Percentiles rank a stretch among this genome's conserved stretches.
These are phyloP conservation scores for Saccharomyces hybrid DNA, from an alignment of 1,139 yeast species.

Conservation along the genomic window DNA sequence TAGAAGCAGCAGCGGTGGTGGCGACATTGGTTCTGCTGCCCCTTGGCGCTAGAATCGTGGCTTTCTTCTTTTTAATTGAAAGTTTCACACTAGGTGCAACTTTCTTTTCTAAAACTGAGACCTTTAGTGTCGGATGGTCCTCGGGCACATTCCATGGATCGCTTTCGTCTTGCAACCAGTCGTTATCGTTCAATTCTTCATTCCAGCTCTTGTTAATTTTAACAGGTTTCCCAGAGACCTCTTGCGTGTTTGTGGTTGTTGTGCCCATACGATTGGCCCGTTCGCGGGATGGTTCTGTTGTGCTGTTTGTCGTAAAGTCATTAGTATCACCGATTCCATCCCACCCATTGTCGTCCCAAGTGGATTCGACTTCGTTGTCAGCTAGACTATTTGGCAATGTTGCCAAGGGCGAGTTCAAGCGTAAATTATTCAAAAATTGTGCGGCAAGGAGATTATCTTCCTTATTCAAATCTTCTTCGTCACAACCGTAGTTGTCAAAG, in stretches of 20 bases:
- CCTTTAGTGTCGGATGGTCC: not conserved
- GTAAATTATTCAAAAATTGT: conserved; percentile 26
- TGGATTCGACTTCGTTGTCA: conserved; percentile 2
- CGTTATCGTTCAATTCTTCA: conserved; percentile 8
- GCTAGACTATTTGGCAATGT: not conserved
- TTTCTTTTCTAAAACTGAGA: not conserved
- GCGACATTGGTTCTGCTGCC: not conserved
- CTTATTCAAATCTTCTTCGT: conserved; percentile 12
- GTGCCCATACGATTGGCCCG: not conserved
- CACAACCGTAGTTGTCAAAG: conserved; percentile 20
- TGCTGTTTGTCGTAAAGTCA: not conserved
- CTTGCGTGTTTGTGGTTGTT: not conserved
- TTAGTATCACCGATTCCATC: not conserved
- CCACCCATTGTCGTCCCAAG: conserved; percentile 2
- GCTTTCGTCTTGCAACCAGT: not conserved
- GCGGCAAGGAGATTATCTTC: conserved; percentile 4
- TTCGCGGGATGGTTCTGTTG: not conserved
- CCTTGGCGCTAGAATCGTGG: not conserved
- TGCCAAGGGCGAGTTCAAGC: conserved; percentile 5
- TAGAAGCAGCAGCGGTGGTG: not conserved
- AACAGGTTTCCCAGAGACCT: conserved; percentile 8
- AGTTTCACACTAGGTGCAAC: not conserved
- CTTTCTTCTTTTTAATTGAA: not conserved
- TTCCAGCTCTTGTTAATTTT: conserved; percentile 20
- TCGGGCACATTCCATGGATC: not conserved